Conservation (phyloP, 805 yeast genomes). For the Aciculoconidium aculeatum region DNA sequence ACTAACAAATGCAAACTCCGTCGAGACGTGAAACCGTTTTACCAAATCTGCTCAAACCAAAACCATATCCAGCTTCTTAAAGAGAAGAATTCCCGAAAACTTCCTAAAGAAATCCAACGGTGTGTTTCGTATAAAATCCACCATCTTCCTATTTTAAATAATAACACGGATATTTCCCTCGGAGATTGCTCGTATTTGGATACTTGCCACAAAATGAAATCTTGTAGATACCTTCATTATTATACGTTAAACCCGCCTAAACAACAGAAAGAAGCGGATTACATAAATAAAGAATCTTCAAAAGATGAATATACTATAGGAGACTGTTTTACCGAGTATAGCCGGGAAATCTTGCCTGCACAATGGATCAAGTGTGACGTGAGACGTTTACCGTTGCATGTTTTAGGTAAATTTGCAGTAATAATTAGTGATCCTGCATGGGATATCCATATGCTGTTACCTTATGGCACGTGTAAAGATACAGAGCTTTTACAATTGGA, state of each 20-base stretch:
- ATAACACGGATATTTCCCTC: slow-evolving; percentile 61
- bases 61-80: slow-evolving; percentile 14
- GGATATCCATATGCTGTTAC: slow-evolving; percentile 89
- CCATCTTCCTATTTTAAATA: slow-evolving; percentile 22
- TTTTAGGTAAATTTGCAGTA: slow-evolving; percentile 74
- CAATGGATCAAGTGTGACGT: slow-evolving; percentile 91
- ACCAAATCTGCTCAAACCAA: slow-evolving; percentile 4
- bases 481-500: slow-evolving; percentile 64
- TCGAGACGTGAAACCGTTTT: background rate
- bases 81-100: slow-evolving; percentile 16
- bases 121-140: no score
- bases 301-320: slow-evolving; percentile 44
- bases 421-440: slow-evolving; percentile 94
- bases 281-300: slow-evolving; percentile 9
- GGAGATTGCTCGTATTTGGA: slow-evolving; percentile 95
- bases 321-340: slow-evolving; percentile 34
- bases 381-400: slow-evolving; percentile 58
- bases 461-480: slow-evolving; percentile 74
- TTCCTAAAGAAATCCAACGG: no score
- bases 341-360: slow-evolving; percentile 42
- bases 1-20: no score
- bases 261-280: background rate
- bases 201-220: slow-evolving; percentile 81
- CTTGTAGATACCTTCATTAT: slow-evolving; percentile 82
- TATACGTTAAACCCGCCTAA: slow-evolving; percentile 40